Evolutionary conservation across 177 flowering plant genomes (phyloP).

Genomic region (Vitis hybrid): DNA sequence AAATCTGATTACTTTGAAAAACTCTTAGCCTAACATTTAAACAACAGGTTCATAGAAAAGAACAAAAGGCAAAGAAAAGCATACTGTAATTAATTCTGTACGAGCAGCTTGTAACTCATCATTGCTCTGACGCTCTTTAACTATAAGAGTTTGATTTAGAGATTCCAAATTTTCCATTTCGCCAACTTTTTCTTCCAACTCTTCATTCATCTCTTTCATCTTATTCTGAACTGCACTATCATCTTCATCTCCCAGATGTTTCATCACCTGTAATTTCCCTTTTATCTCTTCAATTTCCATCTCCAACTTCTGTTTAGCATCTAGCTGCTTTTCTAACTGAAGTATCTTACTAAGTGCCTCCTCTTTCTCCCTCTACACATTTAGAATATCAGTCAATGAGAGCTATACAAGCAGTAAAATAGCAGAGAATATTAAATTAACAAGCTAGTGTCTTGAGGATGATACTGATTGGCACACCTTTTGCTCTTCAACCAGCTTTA

Average conservation of each 20-base stretch:
- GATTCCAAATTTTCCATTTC: slow-evolving; percentile 36
- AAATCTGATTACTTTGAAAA: no score
- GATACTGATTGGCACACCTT: slow-evolving; percentile 39
- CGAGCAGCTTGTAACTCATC: slow-evolving; percentile 69
- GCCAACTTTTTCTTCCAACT: slow-evolving; percentile 38
- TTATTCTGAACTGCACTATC: slow-evolving; percentile 36
- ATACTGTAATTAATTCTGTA: slow-evolving; percentile 48
- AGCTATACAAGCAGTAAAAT: neutral
- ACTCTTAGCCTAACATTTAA: no score
- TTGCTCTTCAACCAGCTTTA: slow-evolving; percentile 59
- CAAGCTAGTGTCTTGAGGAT: neutral
- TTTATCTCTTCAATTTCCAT: slow-evolving; percentile 58
- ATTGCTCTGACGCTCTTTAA: slow-evolving; percentile 52
- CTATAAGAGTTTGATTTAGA: slow-evolving; percentile 41
- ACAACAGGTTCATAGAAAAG: neutral
- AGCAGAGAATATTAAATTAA: no score
- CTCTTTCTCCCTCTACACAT: slow-evolving; percentile 46
- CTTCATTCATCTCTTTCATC: slow-evolving; percentile 39
- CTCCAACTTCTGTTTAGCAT: slow-evolving; percentile 54
- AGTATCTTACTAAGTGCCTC: slow-evolving; percentile 34
- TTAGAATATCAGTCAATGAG: slow-evolving; percentile 3
- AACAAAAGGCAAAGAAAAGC: neutral
- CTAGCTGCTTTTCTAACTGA: slow-evolving; percentile 42
- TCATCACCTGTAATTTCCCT: slow-evolving; percentile 51
- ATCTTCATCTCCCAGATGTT: slow-evolving; percentile 47